Base-by-base conservation (phyloP, 202 grass and related monocot genomes). In the Elaeis oleifera region DNA sequence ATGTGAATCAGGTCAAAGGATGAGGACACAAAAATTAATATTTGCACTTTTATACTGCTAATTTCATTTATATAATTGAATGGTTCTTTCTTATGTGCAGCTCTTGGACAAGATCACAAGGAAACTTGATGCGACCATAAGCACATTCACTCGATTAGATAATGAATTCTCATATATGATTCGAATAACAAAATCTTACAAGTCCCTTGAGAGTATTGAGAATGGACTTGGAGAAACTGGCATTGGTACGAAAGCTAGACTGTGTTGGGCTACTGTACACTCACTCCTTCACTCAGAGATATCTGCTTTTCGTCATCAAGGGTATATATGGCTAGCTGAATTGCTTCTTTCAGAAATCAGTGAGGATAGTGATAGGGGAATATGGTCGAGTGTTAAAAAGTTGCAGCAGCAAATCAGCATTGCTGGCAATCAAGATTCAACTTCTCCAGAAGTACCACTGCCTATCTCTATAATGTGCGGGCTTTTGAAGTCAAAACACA, bases 291-390 rank as follows among this genome's bases (percentile, higher is more conserved):
- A 94, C 68, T 86, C 88, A 26, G 88, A 91, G 9, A 89, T 80
- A 58, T 82, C 82, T 78, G 76, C 85, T 66, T 89, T 81, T 63
- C 90, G 88, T 55, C 94, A 99, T 64, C 88, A 99, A 86, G 94
- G 94, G 65, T 99, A 99, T 85, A 87, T 92, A 65, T 99, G 94
- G 94, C 72, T 99, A 72, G 88, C 92, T 58, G 94, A 99, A 71
- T 81, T 94, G 60, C 88, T 99, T 71, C 74, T 99, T 76, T 81
- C 82, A 20, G 94, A 99, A 86, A 81, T 97, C 52, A 83, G 81
- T 72, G 85, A 78, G 58, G 82, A 85, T 69, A 86, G 71, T 67
- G 79, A 79, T 60, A 75, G 69, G 59, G 82, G 68, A 67, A 77
- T 99, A 64, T 99, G 88, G 85, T 88, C 58, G 53, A 99, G 86